phyloP scores from a whole-genome alignment of 2,329 filamentous ascomycete species.

The Colletotrichum salicis region DNA sequence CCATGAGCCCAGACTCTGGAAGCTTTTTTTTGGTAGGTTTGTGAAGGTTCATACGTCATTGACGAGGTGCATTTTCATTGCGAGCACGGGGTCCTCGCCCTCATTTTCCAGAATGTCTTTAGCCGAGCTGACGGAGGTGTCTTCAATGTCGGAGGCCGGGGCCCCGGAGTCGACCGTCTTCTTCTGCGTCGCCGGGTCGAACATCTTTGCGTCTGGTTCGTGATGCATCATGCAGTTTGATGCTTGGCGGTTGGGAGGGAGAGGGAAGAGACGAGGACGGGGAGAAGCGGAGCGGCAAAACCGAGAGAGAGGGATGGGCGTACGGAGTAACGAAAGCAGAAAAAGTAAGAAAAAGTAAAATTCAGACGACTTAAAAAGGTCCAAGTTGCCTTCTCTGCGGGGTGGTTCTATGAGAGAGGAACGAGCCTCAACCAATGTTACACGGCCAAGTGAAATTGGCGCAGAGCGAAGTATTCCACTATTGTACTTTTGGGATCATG shows the following conservation, averaged over 20 bases:
- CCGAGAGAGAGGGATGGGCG: background rate
- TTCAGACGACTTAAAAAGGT: conserved; percentile 17
- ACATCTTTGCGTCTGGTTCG: background rate
- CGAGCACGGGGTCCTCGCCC: conserved; percentile 69
- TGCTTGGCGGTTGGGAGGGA: background rate
- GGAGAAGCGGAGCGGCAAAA: background rate
- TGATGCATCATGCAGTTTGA: background rate
- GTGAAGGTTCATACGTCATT: conserved; percentile 64
- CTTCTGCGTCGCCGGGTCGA: conserved; percentile 16
- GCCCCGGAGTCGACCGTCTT: conserved; percentile 18
- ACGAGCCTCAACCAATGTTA: conserved; percentile 1
- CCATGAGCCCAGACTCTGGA: background rate
- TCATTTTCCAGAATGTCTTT: conserved; percentile 67
- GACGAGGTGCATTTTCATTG: conserved; percentile 75
- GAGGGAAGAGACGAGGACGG: background rate
- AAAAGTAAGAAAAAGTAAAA: background rate
- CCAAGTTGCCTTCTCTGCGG: background rate
- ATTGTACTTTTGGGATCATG: background rate
- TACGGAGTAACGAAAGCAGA: background rate
- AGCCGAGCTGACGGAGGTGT: conserved; percentile 33
- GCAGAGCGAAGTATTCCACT: conserved; percentile 1
- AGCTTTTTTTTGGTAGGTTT: background rate
- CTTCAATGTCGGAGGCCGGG: conserved; percentile 5
- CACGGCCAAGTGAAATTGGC: background rate
- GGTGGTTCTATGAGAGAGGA: background rate